A percentile compares a stretch with the other conserved stretches of the same genome.
phyloP scores from a whole-genome alignment of 352 stramenopile genomes.

The Aphanomyces stellatus region DNA sequence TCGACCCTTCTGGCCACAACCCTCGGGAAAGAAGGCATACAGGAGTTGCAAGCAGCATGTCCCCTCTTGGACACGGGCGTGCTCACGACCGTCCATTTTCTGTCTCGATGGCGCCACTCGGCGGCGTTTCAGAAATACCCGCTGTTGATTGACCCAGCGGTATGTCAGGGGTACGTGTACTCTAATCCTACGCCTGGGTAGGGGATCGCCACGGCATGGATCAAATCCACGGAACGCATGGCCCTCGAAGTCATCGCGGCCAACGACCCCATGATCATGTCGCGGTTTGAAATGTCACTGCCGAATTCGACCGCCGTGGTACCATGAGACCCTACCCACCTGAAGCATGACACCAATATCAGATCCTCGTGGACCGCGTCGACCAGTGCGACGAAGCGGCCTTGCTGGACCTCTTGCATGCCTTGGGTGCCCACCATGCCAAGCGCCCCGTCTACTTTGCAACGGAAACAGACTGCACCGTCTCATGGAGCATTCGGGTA shows the following conservation, averaged over 20 bases:
- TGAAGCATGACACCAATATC: background rate
- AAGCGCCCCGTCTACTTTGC: conserved; percentile 10
- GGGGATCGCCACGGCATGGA: conserved; percentile 5
- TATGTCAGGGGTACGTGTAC: background rate
- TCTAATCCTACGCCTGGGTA: background rate
- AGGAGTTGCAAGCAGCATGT: conserved; percentile 12
- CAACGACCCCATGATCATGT: conserved; percentile 18
- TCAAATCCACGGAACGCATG: conserved; percentile 8
- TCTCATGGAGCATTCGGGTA: conserved; percentile 9
- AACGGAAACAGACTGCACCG: background rate
- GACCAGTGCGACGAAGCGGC: background rate
- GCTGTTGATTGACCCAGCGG: conserved; percentile 40
- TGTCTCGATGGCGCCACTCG: conserved; percentile 29
- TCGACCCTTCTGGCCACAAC: conserved; percentile 29
- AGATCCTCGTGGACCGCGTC: conserved; percentile 14
- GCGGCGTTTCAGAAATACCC: conserved; percentile 38
- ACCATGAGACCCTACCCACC: too few relatives aligned
- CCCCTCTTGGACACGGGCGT: conserved; percentile 21
- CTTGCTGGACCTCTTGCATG: conserved; percentile 2
- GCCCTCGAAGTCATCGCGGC: conserved; percentile 14
- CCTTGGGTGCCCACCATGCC: background rate
- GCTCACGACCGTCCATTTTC: conserved; percentile 37
- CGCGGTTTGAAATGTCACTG: conserved; percentile 19
- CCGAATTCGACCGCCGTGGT: conserved; percentile 14
- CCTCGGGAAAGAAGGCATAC: conserved; percentile 21